Base-by-base conservation (phyloP, 2,329 filamentous ascomycete species). In the Ceratocystis variospora region DNA sequence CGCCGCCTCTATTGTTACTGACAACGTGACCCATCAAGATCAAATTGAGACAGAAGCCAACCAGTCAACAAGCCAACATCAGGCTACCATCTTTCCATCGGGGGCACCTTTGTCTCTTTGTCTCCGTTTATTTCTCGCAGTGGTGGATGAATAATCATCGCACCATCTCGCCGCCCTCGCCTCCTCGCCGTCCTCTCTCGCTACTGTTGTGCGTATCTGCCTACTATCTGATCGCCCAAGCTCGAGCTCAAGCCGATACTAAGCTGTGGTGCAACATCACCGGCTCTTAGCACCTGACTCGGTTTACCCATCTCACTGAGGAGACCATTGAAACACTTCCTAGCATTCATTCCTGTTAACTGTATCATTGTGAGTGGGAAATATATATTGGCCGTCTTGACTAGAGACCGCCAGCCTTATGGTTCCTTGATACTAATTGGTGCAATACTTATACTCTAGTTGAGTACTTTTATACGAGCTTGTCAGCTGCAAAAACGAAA, bases 21-120 rank as follows among this genome's bases (percentile, higher is more conserved):
- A 59, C 55, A 59, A 59, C 55, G 55, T 59, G 55, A 59, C 55
- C 55, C n/a, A 19, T 19, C 48, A 50, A 50, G 3, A 41, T 15
- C 37, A 41, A 15, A 3, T 41, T 8, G 6, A 48, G 19, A 25
- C 19, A 10, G 5, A 53, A 53, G 48, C 48, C 48, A 41, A 41
- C 37, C 2, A 53, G 48, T 19, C 48, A 41, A 41, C 37, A 1
- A 41, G 31, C 31, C 7, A 7, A 41, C 37, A 41, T 15, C 10
- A 41, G 37, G 37, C 37, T 41, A 41, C 37, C 10, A 15, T 5
- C 10, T 41, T 41, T 41, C 37, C 10, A 41, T 15, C 4, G 37
- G 37, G 3, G 10, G 12, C 10, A 41, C 10, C 37, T 41, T 41
- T 41, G 22, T 15, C 37, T 41, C 37, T 41, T 41, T 41, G 37